Percentiles rank a stretch among this genome's conserved stretches.
Conservation (phyloP, 768 basidiomycete species). For the Cyclocybe cylindracea region DNA sequence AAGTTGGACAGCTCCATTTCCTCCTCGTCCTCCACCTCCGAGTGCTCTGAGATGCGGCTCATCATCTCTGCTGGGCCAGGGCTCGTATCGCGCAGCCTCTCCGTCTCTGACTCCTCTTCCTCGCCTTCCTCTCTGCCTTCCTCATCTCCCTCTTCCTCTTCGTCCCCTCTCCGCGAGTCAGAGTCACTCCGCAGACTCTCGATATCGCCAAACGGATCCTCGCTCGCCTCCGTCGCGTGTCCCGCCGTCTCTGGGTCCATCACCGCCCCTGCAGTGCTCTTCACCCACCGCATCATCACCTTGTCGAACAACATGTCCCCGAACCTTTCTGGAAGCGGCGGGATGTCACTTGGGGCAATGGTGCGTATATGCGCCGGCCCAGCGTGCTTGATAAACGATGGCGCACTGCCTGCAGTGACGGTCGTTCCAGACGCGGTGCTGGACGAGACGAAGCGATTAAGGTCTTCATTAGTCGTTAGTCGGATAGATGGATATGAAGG, state of each 20-base stretch:
- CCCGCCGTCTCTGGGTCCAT: conserved; percentile 27
- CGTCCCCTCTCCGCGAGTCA: conserved; percentile 29
- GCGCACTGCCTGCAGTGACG: conserved; percentile 67
- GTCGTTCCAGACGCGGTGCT: conserved; percentile 82
- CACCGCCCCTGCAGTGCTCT: conserved; percentile 44
- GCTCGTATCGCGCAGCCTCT: conserved; percentile 11
- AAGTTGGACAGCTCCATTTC: conserved; percentile 72
- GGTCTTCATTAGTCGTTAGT: conserved; percentile 61
- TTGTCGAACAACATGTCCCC: conserved; percentile 90
- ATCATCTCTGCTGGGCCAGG: conserved; percentile 29
- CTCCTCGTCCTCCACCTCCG: conserved; percentile 61
- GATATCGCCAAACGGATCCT: conserved; percentile 91
- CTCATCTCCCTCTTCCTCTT: conserved; percentile 7
- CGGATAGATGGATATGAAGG: conserved; percentile 57
- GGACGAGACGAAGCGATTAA: conserved; percentile 88
- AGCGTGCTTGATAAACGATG: conserved; percentile 83
- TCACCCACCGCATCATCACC: conserved; percentile 84
- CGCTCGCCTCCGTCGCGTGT: conserved; percentile 54
- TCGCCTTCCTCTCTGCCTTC: not conserved
- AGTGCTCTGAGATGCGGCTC: conserved; percentile 50
- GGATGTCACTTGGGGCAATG: conserved; percentile 81
- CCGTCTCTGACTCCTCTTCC: not conserved
- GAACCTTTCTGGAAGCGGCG: conserved; percentile 70
- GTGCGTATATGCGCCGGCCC: conserved; percentile 78
- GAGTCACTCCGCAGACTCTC: conserved; percentile 80